phyloP scores from a whole-genome alignment of 2,329 filamentous ascomycete species.

The Alternaria rosae region DNA sequence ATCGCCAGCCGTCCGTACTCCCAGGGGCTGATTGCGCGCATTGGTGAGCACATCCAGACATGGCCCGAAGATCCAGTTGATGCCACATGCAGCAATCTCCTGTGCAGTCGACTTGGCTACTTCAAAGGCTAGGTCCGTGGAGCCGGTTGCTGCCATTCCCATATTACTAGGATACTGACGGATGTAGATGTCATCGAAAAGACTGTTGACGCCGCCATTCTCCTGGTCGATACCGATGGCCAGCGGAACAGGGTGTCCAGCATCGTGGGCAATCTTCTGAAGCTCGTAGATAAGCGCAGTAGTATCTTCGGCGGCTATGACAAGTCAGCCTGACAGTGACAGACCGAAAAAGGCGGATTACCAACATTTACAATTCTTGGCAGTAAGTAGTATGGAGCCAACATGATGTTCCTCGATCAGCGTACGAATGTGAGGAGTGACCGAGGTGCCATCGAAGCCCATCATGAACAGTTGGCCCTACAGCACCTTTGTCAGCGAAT shows the following conservation, averaged over 20 bases:
- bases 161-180: slow-evolving; percentile 97
- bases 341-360: slow-evolving; percentile 10
- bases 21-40: slow-evolving; percentile 86
- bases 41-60: slow-evolving; percentile 95
- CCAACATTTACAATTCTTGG: slow-evolving; percentile 83
- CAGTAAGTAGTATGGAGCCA: slow-evolving; percentile 83
- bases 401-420: slow-evolving; percentile 86
- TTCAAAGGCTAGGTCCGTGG: slow-evolving; percentile 82
- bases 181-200: slow-evolving; percentile 95
- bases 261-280: slow-evolving; percentile 88
- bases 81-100: slow-evolving; percentile 89
- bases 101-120: slow-evolving; percentile 92
- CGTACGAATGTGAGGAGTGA: slow-evolving; percentile 81
- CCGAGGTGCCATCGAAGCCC: slow-evolving; percentile 85
- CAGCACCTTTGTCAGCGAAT: slow-evolving; percentile 50
- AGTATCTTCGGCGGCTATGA: slow-evolving; percentile 84
- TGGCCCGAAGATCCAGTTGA: slow-evolving; percentile 94
- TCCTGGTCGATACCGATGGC: slow-evolving; percentile 95
- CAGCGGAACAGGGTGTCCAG: slow-evolving; percentile 87
- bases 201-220: slow-evolving; percentile 96
- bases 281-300: slow-evolving; percentile 88
- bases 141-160: slow-evolving; percentile 93
- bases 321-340: slow-evolving; percentile 28
- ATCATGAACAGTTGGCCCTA: slow-evolving; percentile 82
- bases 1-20: slow-evolving; percentile 88